Evolutionary conservation across 2,329 filamentous ascomycete genomes (phyloP), one percentile per base, ranked within the genome.

Genomic region (Fusarium newnesense): DNA sequence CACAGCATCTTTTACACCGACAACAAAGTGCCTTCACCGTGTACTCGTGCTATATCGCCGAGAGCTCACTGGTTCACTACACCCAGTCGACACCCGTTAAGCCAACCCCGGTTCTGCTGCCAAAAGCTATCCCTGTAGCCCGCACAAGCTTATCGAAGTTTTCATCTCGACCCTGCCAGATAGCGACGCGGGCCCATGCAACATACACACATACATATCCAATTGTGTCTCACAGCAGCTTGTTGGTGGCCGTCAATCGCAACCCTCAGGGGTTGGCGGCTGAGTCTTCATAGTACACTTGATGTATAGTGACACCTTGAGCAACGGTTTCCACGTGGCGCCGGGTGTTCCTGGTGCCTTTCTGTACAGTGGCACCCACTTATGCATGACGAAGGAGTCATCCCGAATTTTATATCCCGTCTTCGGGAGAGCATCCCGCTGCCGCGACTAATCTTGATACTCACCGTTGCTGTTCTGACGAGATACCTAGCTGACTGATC

Each of bases 261-360:
- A 44, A 52, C 63, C 16, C 49, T 60, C 28, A 47, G 39, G 40
- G 63, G 42, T 40, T 46, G 39, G 67, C 63, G 53, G 50, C 52
- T 57, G 54, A 57, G 60, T 44, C 60, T 67, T 57, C 43, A 58
- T 43, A 53, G 72, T 67, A 73, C 63, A 53, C 53, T 62, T 52
- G 30, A 72, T 69, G 58, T 67, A 68, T 52, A 75, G 66, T 66
- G 61, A 72, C 69, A 65, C 61, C 56, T 66, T 60, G 61, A 63
- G 53, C 63, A 70, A 75, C 70, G 56, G 60, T 63, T 76, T 66
- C 66, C 75, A 75, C 76, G 74, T 75, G 73, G 74, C 74, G 65
- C 49, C 65, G 67, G 67, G 57, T 69, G 70, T 74, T 66, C 67
- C 60, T 67, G 70, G 69, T 53, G 62, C 40, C 42, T 61, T 46